A percentile compares a stretch with the other conserved stretches of the same genome.
Conservation (phyloP, 495 filamentous ascomycete species). For the Pseudotulostoma volvatum region DNA sequence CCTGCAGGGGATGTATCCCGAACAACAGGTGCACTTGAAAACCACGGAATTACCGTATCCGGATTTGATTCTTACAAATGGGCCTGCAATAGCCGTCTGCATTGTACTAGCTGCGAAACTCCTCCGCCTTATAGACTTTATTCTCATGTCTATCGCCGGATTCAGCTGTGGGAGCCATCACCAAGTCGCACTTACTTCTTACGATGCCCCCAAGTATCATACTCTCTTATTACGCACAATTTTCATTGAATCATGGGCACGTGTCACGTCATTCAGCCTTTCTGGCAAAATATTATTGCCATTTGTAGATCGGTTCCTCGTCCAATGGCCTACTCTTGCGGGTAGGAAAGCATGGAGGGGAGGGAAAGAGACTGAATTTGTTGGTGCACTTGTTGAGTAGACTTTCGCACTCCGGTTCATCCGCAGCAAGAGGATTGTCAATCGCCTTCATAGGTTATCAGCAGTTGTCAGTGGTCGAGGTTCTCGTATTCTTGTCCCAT, state of each 20-base stretch:
- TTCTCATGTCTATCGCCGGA: neutral
- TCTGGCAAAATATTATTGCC: conserved; percentile 56
- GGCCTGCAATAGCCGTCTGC: conserved; percentile 73
- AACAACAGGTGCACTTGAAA: conserved; percentile 12
- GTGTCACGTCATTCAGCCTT: conserved; percentile 61
- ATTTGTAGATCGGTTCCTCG: conserved; percentile 52
- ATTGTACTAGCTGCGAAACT: conserved; percentile 51
- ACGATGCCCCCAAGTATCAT: neutral
- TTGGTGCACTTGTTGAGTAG: conserved; percentile 31
- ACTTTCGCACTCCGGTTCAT: neutral
- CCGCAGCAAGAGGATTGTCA: too few relatives aligned
- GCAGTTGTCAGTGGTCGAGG: too few relatives aligned
- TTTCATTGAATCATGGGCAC: conserved; percentile 85
- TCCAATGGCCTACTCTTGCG: conserved; percentile 52
- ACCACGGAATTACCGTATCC: conserved; percentile 30
- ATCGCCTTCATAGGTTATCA: too few relatives aligned
- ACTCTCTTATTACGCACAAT: conserved; percentile 46
- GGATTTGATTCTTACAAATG: conserved; percentile 72
- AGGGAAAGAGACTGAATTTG: conserved; percentile 27
- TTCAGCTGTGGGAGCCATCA: conserved; percentile 18
- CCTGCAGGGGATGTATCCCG: conserved; percentile 25
- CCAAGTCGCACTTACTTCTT: conserved; percentile 5
- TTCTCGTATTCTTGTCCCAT: too few relatives aligned
- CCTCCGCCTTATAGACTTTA: conserved; percentile 38
- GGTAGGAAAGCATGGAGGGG: conserved; percentile 27